A percentile compares a stretch with the other conserved stretches of the same genome.
phyloP scores from a whole-genome alignment of 176 grass and related monocot genomes.

The Phragmites australis region DNA sequence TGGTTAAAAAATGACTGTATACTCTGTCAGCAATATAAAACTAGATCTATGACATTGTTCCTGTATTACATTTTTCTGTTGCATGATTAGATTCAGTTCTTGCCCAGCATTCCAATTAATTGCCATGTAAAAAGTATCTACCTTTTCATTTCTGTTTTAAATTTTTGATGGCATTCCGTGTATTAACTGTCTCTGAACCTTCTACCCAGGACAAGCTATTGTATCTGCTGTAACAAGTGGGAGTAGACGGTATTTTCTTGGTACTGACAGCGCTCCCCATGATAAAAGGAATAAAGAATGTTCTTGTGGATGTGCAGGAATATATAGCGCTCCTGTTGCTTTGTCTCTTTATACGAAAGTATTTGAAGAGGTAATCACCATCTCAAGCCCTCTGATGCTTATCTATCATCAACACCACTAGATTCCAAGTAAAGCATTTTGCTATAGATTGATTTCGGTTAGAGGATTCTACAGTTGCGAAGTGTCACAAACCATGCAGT shows the following conservation, averaged over 20 bases:
- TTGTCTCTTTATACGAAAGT: conserved; percentile 86
- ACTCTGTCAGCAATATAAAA: background rate
- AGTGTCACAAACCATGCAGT: background rate
- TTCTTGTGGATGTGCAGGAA: conserved; percentile 94
- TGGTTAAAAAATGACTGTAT: background rate
- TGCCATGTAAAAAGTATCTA: background rate
- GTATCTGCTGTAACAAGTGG: conserved; percentile 88
- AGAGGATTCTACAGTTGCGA: background rate
- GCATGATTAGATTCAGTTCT: background rate
- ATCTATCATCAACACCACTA: background rate
- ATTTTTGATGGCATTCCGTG: background rate
- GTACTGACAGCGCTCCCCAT: conserved; percentile 88
- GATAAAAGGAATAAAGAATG: conserved; percentile 82
- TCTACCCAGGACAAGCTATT: conserved; percentile 76
- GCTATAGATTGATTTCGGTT: background rate
- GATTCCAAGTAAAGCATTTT: conserved; percentile 17
- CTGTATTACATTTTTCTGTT: conserved; percentile 9
- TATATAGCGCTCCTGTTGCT: conserved; percentile 84
- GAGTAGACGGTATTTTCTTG: conserved; percentile 79
- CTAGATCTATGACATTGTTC: background rate
- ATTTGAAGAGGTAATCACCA: conserved; percentile 82
- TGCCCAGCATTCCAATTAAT: background rate
- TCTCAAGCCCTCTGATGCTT: background rate
- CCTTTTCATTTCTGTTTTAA: background rate
- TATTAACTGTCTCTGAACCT: conserved; percentile 33